Percentiles rank a stretch among this genome's conserved stretches.
Conservation (phyloP, 805 yeast genomes). For the Candida piceae region DNA sequence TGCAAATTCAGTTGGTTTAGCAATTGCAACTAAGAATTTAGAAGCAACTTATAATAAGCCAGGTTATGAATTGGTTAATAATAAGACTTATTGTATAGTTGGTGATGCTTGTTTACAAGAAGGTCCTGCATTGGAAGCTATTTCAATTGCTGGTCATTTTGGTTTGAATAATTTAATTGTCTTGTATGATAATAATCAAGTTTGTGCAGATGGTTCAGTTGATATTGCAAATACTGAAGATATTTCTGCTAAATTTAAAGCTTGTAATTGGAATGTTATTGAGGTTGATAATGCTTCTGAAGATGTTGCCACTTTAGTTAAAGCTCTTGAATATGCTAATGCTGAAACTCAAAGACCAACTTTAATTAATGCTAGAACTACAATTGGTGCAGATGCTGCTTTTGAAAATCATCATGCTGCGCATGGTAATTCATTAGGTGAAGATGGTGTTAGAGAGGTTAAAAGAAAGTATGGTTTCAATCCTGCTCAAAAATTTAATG, state of each 20-base stretch:
- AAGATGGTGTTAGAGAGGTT: slow-evolving; percentile 86
- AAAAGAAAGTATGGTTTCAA: slow-evolving; percentile 81
- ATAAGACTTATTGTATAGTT: slow-evolving; percentile 70
- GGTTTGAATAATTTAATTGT: slow-evolving; percentile 88
- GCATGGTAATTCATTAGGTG: slow-evolving; percentile 93
- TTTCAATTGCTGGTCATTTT: slow-evolving; percentile 93
- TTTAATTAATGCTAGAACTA: slow-evolving; percentile 81
- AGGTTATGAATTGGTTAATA: slow-evolving; percentile 63
- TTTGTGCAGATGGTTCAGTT: slow-evolving; percentile 94
- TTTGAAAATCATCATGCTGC: slow-evolving; percentile 84
- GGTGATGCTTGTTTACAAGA: slow-evolving; percentile 99
- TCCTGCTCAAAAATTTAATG: slow-evolving; percentile 74
- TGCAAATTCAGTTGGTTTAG: slow-evolving; percentile 92
- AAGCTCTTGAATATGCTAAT: slow-evolving; percentile 40
- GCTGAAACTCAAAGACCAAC: slow-evolving; percentile 50
- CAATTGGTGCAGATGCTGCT: slow-evolving; percentile 90
- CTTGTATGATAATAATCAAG: slow-evolving; percentile 93
- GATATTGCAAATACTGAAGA: slow-evolving; percentile 91
- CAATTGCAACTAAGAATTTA: slow-evolving; percentile 86
- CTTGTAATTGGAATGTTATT: slow-evolving; percentile 91
- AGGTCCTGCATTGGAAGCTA: slow-evolving; percentile 93
- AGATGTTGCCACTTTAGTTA: slow-evolving; percentile 74
- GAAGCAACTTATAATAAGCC: slow-evolving; percentile 95
- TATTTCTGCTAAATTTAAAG: slow-evolving; percentile 75
- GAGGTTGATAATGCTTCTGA: slow-evolving; percentile 69